phyloP scores from a whole-genome alignment of 306 rosid genomes.

The Pyrus pyrifolia region DNA sequence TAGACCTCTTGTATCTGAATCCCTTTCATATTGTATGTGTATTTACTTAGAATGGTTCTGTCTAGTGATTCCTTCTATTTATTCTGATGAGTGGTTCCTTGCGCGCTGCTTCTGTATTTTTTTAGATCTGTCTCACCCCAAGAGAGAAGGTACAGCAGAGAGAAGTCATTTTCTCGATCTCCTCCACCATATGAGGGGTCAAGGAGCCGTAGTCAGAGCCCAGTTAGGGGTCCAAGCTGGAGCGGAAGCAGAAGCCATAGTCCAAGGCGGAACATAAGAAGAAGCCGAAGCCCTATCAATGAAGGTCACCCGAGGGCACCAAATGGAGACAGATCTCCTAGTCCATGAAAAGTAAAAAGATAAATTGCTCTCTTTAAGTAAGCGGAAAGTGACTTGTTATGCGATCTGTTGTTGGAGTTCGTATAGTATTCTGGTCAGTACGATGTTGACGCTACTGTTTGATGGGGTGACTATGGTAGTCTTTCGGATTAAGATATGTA shows the following conservation, averaged over 20 bases:
- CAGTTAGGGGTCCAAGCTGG: slow-evolving; percentile 37
- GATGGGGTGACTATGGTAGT: not conserved
- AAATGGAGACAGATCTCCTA: slow-evolving; percentile 52
- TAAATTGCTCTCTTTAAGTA: not conserved
- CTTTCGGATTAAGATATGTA: not conserved
- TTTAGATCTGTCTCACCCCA: slow-evolving; percentile 67
- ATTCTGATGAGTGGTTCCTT: not conserved
- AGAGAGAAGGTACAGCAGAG: slow-evolving; percentile 61
- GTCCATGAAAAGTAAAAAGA: slow-evolving; percentile 34
- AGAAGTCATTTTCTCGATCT: slow-evolving; percentile 57
- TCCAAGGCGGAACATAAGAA: slow-evolving; percentile 29
- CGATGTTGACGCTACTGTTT: not conserved
- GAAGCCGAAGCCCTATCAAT: slow-evolving; percentile 22
- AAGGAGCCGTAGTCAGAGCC: slow-evolving; percentile 70
- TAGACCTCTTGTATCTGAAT: not conserved
- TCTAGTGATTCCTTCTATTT: not conserved
- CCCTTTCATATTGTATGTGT: not conserved
- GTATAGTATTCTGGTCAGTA: not conserved
- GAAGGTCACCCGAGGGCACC: slow-evolving; percentile 44
- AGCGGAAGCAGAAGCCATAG: slow-evolving; percentile 33
- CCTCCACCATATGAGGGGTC: slow-evolving; percentile 53
- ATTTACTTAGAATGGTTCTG: not conserved
- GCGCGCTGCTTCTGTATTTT: slow-evolving; percentile 4
- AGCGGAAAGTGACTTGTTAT: not conserved
- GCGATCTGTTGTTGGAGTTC: not conserved